Base-by-base conservation (phyloP, 2,329 filamentous ascomycete genomes). In the Colletotrichum coccodes region DNA sequence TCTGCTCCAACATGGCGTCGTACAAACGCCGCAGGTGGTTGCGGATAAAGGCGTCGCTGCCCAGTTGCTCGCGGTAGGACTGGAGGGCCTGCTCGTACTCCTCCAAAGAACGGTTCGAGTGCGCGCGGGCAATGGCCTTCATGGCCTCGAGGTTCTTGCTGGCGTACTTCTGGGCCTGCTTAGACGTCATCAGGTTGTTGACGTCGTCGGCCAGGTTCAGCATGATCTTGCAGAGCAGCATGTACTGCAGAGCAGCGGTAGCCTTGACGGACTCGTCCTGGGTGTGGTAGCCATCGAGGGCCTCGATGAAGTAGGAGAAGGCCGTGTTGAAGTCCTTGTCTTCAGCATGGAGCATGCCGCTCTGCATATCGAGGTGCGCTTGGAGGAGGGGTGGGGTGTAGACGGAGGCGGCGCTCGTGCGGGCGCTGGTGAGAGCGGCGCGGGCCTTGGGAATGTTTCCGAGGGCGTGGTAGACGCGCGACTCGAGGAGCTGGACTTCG, bases 191-290 rank as follows among this genome's bases (percentile, higher is more conserved):
- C 74, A 99, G 89, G 78, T 92, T 90, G 83, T 95, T 97, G 80
- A 99, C 95, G 80, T 99, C 97, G 85, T 98, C 95, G 73, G 91
- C 94, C 46, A 97, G 87, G 83, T 99, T 99, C 75, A 99, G 88
- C 97, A 99, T 99, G 81, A 99, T 96, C 86, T 99, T 99, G 90
- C 96, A 98, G 40, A 99, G 91, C 62, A 99, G 89, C 96, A 99
- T 99, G 87, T 99, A 99, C 85, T 99, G 96, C 73, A 99, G 86
- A 12, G 96, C 94, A 14, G 95, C 94, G n/a, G 95, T 97, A n/a
- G 97, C 96, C 82, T 95, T 94, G 72, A 87, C 84, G 44, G 91
- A 85, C 79, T 97, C 94, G 74, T 99, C 96, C 80, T 97, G 94
- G 53, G 92, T 91, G 83, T 96, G 94, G 82, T 98, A 99, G 70